A percentile compares a stretch with the other conserved stretches of the same genome.
Conservation (phyloP, 1,139 yeast species). For the Pichia sp. region DNA sequence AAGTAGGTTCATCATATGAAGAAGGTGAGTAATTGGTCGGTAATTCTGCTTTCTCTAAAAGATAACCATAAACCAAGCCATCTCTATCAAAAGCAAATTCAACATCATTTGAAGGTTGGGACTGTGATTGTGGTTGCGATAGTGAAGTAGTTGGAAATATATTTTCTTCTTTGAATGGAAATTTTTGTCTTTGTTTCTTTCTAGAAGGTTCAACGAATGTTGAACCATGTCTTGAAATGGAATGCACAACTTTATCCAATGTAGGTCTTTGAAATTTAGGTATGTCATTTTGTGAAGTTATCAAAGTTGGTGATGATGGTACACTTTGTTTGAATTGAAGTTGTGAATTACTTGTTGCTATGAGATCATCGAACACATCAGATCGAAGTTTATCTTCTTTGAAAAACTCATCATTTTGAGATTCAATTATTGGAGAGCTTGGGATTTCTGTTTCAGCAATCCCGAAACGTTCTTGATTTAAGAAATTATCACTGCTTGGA, state of each 20-base stretch:
- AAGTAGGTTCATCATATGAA: conserved; percentile 27
- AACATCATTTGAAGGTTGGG: conserved; percentile 5
- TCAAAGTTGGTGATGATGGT: conserved; percentile 14
- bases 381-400: conserved; percentile 6
- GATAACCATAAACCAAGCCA: conserved; percentile 29
- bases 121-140: neutral
- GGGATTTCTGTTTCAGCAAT: conserved; percentile 13
- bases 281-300: neutral
- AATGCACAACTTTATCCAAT: conserved; percentile 11
- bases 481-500: conserved; percentile 9
- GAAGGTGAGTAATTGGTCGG: conserved; percentile 25
- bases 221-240: conserved; percentile 16
- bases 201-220: conserved; percentile 15
- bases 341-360: conserved; percentile 1
- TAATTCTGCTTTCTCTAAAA: conserved; percentile 22
- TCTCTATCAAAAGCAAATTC: conserved; percentile 29
- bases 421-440: conserved; percentile 14
- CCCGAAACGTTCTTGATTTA: neutral
- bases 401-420: conserved; percentile 1
- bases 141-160: neutral
- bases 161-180: neutral
- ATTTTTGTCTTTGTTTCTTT: conserved; percentile 14
- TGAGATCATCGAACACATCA: conserved; percentile 12
- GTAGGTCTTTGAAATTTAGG: conserved; percentile 9
- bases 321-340: conserved; percentile 1